Percentiles rank a stretch among this genome's conserved stretches.
Conservation (phyloP, 2,329 filamentous ascomycete species). For the Trichoderma brevicompactum region DNA sequence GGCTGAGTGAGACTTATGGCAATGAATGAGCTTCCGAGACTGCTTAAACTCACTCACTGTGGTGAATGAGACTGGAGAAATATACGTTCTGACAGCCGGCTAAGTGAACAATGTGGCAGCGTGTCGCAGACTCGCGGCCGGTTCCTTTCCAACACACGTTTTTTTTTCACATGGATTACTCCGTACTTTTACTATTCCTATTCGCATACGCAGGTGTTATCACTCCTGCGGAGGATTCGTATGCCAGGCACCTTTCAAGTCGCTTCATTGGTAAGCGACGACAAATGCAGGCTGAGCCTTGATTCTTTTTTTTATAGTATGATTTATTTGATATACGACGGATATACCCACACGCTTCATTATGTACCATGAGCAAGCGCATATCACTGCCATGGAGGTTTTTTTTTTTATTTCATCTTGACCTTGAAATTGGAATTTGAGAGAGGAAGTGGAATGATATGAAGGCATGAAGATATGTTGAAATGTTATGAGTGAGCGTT, state of each 20-base stretch:
- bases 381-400: conserved; percentile 9
- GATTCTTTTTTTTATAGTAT: conserved; percentile 19
- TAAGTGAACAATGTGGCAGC: neutral
- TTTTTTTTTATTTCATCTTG: neutral
- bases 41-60: neutral
- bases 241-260: conserved; percentile 23
- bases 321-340: conserved; percentile 36
- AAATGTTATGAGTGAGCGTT: neutral
- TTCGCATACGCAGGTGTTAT: conserved; percentile 28
- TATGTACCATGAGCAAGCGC: conserved; percentile 30
- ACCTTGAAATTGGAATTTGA: neutral
- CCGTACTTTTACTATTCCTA: conserved; percentile 12
- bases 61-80: neutral
- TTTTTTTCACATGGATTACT: neutral
- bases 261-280: conserved; percentile 14
- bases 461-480: neutral
- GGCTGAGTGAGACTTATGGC: neutral
- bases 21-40: neutral
- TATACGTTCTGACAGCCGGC: conserved; percentile 13
- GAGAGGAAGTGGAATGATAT: neutral
- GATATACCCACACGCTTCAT: conserved; percentile 39
- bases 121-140: neutral
- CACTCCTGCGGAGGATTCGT: conserved; percentile 30
- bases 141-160: neutral
- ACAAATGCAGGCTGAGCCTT: conserved; percentile 26